Base-by-base conservation (phyloP, 345 rosid species). In the Syzygium jambos region DNA sequence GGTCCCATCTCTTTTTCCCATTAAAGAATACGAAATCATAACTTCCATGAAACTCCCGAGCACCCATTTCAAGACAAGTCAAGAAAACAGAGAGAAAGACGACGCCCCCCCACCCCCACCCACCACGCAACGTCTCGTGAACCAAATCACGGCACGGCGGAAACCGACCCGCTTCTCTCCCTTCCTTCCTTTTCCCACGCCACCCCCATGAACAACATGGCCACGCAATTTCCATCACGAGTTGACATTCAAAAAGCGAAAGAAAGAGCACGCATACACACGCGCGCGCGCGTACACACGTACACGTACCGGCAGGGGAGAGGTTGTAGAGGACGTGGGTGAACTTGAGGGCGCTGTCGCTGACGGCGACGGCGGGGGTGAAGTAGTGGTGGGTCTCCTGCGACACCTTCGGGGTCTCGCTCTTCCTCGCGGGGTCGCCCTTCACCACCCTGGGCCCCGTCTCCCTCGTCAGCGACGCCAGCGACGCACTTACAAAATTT, bases 311-410 rank as follows among this genome's bases (percentile, higher is more conserved):
- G 41, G 96, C 99, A 16, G 99, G 99, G 51, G 98, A 95, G 51
- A 98, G 98, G 87, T 98, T 98, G 93, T 96, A 96, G 84, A 98
- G 98, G 85, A 98, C 90, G 80, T 96, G 99, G 23, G 99, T 98
- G 92, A 96, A 98, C 87, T 98, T 98, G 90, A 98, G 91, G 77
- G 93, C 87, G 86, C 99, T 98, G 91, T 98, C 99, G 34, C 98
- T 96, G 91, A 92, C 94, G 87, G 92, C 92, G 87, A 96, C 91
- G 63, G 95, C 82, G 15, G 98, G 95, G 13, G 88, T 83, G 88
- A 90, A 90, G 34, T 89, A 86, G 86, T 91, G 91, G 86, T 91
- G 91, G 38, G 89, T 91, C 12, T 77, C 95, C 68, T 91, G 93
- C 7, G 92, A 84, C 21, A 86, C 89, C 89, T 89, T 89, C 2